Evolutionary conservation across 2,329 filamentous ascomycete genomes (phyloP).

Genomic region (Beauveria sp.): DNA sequence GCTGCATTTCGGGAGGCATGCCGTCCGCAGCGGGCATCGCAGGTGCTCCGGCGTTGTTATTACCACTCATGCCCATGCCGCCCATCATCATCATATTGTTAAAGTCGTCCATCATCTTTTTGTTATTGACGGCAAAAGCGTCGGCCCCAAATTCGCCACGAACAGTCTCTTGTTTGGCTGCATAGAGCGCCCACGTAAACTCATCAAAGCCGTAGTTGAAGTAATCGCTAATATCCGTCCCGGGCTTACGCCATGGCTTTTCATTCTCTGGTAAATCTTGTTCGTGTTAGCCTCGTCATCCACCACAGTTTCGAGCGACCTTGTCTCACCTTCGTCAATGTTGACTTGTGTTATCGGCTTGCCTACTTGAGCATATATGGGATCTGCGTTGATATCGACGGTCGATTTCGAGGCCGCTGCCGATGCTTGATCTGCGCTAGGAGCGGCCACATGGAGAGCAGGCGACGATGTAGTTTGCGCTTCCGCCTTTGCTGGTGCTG

Average conservation of each 20-base stretch:
- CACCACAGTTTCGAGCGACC: no score
- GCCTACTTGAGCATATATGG: slow-evolving; percentile 69
- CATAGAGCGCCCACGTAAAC: slow-evolving; percentile 95
- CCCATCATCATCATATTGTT: slow-evolving; percentile 62
- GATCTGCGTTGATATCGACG: slow-evolving; percentile 77
- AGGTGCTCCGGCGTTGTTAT: slow-evolving; percentile 25
- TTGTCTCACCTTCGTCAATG: slow-evolving; percentile 54
- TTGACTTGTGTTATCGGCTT: slow-evolving; percentile 73
- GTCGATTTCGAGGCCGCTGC: slow-evolving; percentile 70
- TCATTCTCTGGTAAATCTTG: slow-evolving; percentile 67
- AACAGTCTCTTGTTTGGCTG: slow-evolving; percentile 75
- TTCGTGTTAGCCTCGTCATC: slow-evolving; percentile 6
- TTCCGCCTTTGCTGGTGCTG: slow-evolving; percentile 35
- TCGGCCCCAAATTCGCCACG: slow-evolving; percentile 68
- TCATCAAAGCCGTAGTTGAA: slow-evolving; percentile 99
- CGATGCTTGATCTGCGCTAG: slow-evolving; percentile 47
- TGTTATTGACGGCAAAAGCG: slow-evolving; percentile 54
- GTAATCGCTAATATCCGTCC: slow-evolving; percentile 91
- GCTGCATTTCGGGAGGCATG: slow-evolving; percentile 59
- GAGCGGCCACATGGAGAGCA: slow-evolving; percentile 25
- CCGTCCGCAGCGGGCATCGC: slow-evolving; percentile 53
- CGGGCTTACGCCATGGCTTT: slow-evolving; percentile 92
- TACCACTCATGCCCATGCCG: slow-evolving; percentile 25
- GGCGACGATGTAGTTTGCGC: slow-evolving; percentile 26
- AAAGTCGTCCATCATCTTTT: slow-evolving; percentile 72